phyloP scores from a whole-genome alignment of 139 green algal species.

The Eudorina sp. region DNA sequence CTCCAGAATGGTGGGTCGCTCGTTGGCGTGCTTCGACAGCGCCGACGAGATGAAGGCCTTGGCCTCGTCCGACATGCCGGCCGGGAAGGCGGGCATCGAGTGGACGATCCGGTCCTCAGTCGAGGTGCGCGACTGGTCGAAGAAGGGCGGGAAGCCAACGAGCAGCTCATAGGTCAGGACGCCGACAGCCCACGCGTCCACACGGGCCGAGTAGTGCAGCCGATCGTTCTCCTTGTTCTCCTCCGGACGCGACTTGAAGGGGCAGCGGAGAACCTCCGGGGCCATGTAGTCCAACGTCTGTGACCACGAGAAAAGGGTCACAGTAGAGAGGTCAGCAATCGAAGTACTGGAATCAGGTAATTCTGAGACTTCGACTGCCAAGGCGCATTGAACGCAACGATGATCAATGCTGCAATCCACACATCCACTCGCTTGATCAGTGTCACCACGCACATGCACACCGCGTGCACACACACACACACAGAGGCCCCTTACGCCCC shows the following conservation, averaged over 20 bases:
- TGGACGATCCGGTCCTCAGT: conserved; percentile 68
- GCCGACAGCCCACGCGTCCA: conserved; percentile 92
- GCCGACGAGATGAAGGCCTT: conserved; percentile 61
- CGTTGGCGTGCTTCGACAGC: conserved; percentile 64
- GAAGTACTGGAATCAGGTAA: too few relatives aligned
- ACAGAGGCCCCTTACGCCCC: too few relatives aligned
- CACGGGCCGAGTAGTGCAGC: conserved; percentile 68
- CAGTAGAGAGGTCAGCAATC: too few relatives aligned
- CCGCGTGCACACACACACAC: too few relatives aligned
- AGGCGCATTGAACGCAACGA: too few relatives aligned
- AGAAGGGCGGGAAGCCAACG: conserved; percentile 85
- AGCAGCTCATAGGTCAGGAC: conserved; percentile 92
- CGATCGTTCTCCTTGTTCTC: conserved; percentile 79
- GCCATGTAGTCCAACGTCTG: conserved; percentile 69
- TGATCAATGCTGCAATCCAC: too few relatives aligned
- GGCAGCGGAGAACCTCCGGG: conserved; percentile 73
- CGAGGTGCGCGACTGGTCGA: conserved; percentile 66
- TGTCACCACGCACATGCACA: too few relatives aligned
- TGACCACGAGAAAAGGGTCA: not conserved
- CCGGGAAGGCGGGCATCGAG: conserved; percentile 56
- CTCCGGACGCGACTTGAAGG: conserved; percentile 77
- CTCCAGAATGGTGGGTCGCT: conserved; percentile 61
- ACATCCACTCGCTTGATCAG: too few relatives aligned
- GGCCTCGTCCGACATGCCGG: conserved; percentile 53
- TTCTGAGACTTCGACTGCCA: too few relatives aligned